Conservation (phyloP, 495 filamentous ascomycete species). For the Margaritispora aquatica region DNA sequence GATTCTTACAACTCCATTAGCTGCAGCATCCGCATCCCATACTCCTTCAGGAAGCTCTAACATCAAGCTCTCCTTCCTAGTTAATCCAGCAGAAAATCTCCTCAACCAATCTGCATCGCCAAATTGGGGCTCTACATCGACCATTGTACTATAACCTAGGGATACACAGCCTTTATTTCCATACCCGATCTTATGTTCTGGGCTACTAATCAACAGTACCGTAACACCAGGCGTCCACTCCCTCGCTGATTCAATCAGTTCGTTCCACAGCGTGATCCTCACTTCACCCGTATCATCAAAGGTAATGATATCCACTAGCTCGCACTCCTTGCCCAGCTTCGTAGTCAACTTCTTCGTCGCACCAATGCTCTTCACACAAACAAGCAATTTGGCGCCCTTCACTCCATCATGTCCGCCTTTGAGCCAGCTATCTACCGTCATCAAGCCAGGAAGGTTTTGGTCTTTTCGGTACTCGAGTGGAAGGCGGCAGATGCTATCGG, state of each 20-base stretch:
- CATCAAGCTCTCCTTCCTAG: constrained; percentile 47
- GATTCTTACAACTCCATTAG: constrained; percentile 36
- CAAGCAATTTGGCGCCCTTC: constrained; percentile 39
- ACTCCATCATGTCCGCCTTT: constrained; percentile 42
- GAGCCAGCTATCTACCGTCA: constrained; percentile 47
- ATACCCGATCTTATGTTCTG: constrained; percentile 33
- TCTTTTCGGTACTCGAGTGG: constrained; percentile 37
- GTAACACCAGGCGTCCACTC: constrained; percentile 47
- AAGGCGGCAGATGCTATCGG: constrained; percentile 34
- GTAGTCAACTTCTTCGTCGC: constrained; percentile 42
- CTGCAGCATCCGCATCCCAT: constrained; percentile 45
- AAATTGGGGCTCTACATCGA: constrained; percentile 54
- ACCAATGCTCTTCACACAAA: constrained; percentile 52
- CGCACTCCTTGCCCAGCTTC: constrained; percentile 35
- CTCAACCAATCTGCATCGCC: constrained; percentile 53
- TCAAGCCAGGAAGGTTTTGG: constrained; percentile 37
- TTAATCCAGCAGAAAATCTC: constrained; percentile 39
- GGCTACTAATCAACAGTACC: constrained; percentile 49
- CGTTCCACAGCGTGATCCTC: constrained; percentile 47
- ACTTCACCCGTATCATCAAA: constrained; percentile 55
- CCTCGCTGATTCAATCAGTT: constrained; percentile 39
- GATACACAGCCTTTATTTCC: constrained; percentile 29
- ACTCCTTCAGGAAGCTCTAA: constrained; percentile 42
- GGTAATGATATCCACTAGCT: constrained; percentile 45
- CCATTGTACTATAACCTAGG: constrained; percentile 38